Conservation (phyloP, 208 protist species). For the Polymyxa betae region DNA sequence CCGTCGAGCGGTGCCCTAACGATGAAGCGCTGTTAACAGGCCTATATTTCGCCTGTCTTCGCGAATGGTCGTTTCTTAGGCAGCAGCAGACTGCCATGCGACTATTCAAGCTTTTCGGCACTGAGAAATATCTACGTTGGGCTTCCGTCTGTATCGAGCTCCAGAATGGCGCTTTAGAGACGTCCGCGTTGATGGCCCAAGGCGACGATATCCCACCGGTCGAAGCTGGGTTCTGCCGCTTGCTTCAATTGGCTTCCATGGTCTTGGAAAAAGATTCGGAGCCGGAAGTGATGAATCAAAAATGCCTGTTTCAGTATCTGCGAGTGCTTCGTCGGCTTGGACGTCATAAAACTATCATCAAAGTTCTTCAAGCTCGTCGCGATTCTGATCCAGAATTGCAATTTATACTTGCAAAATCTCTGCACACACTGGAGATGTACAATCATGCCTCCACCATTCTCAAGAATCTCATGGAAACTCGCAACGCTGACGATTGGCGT, state of each 20-base stretch:
- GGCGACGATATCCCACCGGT: not conserved
- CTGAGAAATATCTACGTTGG: not conserved
- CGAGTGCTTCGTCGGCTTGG: not conserved
- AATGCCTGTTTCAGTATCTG: not conserved
- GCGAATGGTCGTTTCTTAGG: not conserved
- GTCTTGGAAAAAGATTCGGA: not conserved
- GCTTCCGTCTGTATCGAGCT: not conserved
- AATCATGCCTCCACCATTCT: not conserved
- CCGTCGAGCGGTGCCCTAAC: not conserved
- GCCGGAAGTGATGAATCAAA: not conserved
- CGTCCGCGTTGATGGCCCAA: not conserved
- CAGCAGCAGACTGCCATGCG: constrained; percentile 35
- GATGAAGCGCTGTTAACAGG: not conserved
- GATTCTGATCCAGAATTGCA: not conserved
- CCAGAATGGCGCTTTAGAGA: constrained; percentile 8
- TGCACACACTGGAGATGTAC: not conserved
- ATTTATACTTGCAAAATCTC: not conserved
- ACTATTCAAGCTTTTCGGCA: not conserved
- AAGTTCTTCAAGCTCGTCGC: not conserved
- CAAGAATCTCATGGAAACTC: not conserved
- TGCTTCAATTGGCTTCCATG: not conserved
- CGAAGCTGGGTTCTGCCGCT: not conserved
- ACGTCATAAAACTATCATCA: not conserved
- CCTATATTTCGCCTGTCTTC: constrained; percentile 30
- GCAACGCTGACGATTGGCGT: constrained; percentile 18